These are phyloP conservation scores for Pyrenophora graminea DNA, from an alignment of 2,329 filamentous ascomycete species.

Conservation along the genomic window DNA sequence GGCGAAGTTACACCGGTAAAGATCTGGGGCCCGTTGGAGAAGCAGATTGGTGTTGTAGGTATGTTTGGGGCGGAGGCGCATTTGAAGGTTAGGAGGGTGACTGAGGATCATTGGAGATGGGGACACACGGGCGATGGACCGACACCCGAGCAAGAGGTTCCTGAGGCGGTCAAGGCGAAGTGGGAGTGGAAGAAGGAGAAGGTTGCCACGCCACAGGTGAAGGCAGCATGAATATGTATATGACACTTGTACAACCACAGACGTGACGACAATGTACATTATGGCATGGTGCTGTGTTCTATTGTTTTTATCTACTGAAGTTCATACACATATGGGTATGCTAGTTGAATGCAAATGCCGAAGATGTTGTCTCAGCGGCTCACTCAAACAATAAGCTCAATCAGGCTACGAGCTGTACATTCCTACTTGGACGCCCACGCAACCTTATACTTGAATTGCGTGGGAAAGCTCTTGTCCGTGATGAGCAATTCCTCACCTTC, in stretches of 20 bases:
- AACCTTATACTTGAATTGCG: constrained; percentile 67
- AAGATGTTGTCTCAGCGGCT: no score
- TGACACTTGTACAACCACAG: constrained; percentile 10
- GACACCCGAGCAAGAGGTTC: constrained; percentile 24
- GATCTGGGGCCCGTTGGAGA: constrained; percentile 36
- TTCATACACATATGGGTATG: background rate
- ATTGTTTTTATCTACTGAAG: background rate
- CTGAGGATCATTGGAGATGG: constrained; percentile 8
- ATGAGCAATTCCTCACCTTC: constrained; percentile 89
- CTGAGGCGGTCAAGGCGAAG: constrained; percentile 4
- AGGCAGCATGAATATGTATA: constrained; percentile 11
- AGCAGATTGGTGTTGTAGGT: constrained; percentile 37
- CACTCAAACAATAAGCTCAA: background rate
- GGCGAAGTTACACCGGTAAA: constrained; percentile 39
- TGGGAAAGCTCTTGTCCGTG: constrained; percentile 85
- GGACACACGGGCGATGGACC: constrained; percentile 14
- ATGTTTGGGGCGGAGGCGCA: constrained; percentile 40
- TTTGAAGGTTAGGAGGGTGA: constrained; percentile 31
- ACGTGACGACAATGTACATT: background rate
- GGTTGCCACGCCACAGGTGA: constrained; percentile 7
- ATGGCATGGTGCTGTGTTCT: background rate
- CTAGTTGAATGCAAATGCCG: no score
- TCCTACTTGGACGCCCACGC: constrained; percentile 45
- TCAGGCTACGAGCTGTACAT: background rate
- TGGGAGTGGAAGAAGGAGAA: constrained; percentile 3